Evolutionary conservation across 352 stramenopile genomes (phyloP).

Genomic region (Pythium brachiatum): DNA sequence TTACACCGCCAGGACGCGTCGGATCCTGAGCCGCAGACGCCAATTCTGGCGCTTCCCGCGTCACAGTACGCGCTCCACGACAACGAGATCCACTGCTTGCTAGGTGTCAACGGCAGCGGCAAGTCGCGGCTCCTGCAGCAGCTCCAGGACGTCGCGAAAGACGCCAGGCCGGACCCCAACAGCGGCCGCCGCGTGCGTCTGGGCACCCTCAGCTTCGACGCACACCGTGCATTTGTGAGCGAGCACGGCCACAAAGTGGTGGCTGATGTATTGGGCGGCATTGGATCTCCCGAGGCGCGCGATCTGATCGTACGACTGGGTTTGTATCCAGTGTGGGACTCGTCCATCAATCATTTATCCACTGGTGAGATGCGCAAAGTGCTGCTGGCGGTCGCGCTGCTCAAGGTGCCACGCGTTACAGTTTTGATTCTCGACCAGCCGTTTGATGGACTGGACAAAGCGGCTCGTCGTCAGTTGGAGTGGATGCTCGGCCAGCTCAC

Average conservation of each 20-base stretch:
- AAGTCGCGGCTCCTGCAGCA: slow-evolving; percentile 56
- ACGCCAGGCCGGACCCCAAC: slow-evolving; percentile 11
- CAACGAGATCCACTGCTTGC: slow-evolving; percentile 67
- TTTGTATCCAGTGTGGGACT: slow-evolving; percentile 87
- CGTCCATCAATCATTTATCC: slow-evolving; percentile 80
- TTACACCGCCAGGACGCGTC: neutral
- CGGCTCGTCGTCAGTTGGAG: slow-evolving; percentile 67
- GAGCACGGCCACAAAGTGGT: slow-evolving; percentile 54
- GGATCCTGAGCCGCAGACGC: neutral
- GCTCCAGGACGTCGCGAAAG: slow-evolving; percentile 29
- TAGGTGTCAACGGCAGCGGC: slow-evolving; percentile 68
- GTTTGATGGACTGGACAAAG: slow-evolving; percentile 92
- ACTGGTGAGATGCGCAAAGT: slow-evolving; percentile 93
- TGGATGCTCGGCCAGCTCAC: slow-evolving; percentile 86
- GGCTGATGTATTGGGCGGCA: slow-evolving; percentile 62
- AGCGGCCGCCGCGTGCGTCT: slow-evolving; percentile 33
- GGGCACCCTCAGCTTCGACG: slow-evolving; percentile 77
- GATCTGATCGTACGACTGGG: slow-evolving; percentile 92
- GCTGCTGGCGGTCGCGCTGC: slow-evolving; percentile 81
- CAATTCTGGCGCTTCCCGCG: slow-evolving; percentile 35
- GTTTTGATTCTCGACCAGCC: slow-evolving; percentile 92
- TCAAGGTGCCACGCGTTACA: slow-evolving; percentile 57
- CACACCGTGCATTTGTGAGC: slow-evolving; percentile 76
- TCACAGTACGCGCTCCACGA: slow-evolving; percentile 41
- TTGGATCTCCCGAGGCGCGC: slow-evolving; percentile 66